phyloP scores from a whole-genome alignment of 2,329 filamentous ascomycete species.

The Fusarium sp. region DNA sequence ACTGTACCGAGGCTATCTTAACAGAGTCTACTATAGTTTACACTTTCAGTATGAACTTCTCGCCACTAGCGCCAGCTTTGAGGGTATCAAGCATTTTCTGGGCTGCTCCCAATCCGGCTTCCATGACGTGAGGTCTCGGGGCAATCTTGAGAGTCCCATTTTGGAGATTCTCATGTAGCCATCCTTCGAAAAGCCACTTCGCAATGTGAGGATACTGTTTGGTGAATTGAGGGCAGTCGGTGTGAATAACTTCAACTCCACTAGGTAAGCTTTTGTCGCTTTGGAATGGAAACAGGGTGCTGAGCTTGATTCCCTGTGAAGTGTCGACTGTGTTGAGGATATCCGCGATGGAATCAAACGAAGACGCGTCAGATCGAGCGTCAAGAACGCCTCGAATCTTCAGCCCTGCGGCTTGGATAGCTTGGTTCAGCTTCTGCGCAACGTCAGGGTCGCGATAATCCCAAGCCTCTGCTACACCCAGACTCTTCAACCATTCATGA shows the following conservation, averaged over 20 bases:
- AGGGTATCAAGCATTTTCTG: background rate
- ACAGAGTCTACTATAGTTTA: background rate
- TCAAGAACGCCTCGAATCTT: background rate
- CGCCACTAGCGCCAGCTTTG: background rate
- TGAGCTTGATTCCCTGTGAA: accelerated
- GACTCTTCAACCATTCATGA: slow-evolving; percentile 5
- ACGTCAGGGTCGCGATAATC: background rate
- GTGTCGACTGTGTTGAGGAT: background rate
- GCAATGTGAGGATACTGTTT: accelerated
- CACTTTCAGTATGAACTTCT: background rate
- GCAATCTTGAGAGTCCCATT: background rate
- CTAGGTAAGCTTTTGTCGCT: accelerated
- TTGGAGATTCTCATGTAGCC: background rate
- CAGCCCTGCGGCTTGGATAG: accelerated
- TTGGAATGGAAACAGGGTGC: background rate
- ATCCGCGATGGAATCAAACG: background rate
- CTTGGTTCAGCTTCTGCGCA: background rate
- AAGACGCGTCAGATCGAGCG: background rate
- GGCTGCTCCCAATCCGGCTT: background rate
- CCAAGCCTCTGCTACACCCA: background rate
- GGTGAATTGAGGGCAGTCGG: background rate
- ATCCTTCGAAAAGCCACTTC: background rate
- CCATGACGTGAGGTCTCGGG: background rate
- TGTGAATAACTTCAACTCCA: background rate
- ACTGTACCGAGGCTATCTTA: background rate